Base-by-base conservation (phyloP, 257 asterid genomes). In the Anisodus tanguticus region DNA sequence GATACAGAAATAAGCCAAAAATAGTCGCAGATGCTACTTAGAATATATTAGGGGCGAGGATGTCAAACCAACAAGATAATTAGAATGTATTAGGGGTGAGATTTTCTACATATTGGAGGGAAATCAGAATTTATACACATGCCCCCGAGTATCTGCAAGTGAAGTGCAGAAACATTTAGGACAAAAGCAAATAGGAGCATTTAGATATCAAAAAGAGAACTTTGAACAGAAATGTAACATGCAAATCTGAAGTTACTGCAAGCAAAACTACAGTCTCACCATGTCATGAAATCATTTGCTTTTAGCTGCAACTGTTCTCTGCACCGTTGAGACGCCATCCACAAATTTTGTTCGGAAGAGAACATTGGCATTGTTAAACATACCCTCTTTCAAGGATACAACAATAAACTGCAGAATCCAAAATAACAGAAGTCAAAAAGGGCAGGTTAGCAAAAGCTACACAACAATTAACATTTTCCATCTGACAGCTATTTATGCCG, bases 261-360 rank as follows among this genome's bases (percentile, higher is more conserved):
- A 77, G 19, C 22, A 13, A 31, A 77, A 49, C 12, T 77, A 3
- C 47, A 31, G 45, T 53, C 64, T 53, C 16, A 53, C 82, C 82
- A 15, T 53, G 11, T 53, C 12, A 15, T 77, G 81, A 77, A 43
- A 85, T 94, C 91, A 92, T 88, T 91, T 91, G 92, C 80, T 90
- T 88, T 94, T 88, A 64, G 91, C 35, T 31, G 35, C 84, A 51
- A 90, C 94, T 19, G 97, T 94, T 90, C 99, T 94, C 93, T 95
- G 98, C 47, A 95, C 99, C n/a, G 98, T 95, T 69, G 98, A 94
- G 84, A 95, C 98, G 45, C 99, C 98, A 84, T 95, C 98, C 51
- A 95, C 98, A 82, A 94, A 95, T 86, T 95, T 95, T 84, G 99
- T 95, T 45, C 98, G 98, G 90, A 93, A 95, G 85, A 94, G 98